phyloP scores from a whole-genome alignment of 192 early-diverging fungal genomes.

The Backusella sp. region DNA sequence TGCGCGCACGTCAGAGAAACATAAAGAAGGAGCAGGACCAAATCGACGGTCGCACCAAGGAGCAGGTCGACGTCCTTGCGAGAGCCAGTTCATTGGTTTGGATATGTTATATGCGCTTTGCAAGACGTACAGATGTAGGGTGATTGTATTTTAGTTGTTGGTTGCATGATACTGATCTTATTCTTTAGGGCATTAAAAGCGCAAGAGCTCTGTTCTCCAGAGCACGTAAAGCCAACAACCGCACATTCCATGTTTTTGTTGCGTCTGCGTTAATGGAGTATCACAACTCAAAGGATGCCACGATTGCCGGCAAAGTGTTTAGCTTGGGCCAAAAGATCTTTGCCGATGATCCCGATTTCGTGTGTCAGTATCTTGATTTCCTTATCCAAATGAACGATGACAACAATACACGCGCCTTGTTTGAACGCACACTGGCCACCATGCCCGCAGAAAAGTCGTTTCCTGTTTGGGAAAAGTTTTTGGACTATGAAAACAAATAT shows the following conservation, averaged over 20 bases:
- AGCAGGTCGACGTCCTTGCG: conserved; percentile 54
- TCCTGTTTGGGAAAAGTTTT: conserved; percentile 80
- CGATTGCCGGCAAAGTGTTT: conserved; percentile 87
- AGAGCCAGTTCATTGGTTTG: conserved; percentile 68
- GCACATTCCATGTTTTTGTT: conserved; percentile 88
- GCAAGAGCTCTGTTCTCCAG: conserved; percentile 76
- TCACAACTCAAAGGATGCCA: conserved; percentile 81
- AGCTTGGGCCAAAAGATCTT: conserved; percentile 84
- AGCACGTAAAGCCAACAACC: conserved; percentile 69
- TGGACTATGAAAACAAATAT: conserved; percentile 85
- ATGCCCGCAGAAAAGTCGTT: conserved; percentile 66
- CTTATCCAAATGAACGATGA: conserved; percentile 90
- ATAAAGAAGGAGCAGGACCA: conserved; percentile 55
- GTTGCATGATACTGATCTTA: not conserved
- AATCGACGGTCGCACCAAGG: conserved; percentile 56
- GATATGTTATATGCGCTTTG: conserved; percentile 87
- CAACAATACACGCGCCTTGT: conserved; percentile 86
- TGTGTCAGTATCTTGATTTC: conserved; percentile 82
- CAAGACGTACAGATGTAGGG: conserved; percentile 71
- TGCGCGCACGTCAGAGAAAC: conserved; percentile 56
- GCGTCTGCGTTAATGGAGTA: conserved; percentile 91
- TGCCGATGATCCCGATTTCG: conserved; percentile 69
- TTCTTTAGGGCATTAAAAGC: conserved; percentile 59
- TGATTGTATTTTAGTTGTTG: conserved; percentile 19
- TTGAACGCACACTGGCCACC: conserved; percentile 81